Base-by-base conservation (phyloP, 2,329 filamentous ascomycete genomes). In the Cladosporium sp. region DNA sequence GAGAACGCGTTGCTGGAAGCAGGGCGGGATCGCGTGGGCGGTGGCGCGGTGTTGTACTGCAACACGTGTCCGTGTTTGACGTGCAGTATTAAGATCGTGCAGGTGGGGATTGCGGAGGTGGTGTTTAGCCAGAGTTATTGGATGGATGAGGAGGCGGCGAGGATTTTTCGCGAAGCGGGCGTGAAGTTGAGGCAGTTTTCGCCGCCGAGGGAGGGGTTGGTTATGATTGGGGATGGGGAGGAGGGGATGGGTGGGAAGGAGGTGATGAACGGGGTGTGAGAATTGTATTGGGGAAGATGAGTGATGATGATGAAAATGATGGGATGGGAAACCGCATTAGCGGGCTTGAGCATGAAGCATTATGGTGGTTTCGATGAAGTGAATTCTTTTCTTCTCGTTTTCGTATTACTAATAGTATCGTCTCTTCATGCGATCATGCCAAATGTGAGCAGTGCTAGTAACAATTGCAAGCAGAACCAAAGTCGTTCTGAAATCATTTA, bases 21-120 rank as follows among this genome's bases (percentile, higher is more conserved):
- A 17, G 93, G 93, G 1, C 78, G 93, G 60, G 93, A 97, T 70
- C 79, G 93, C 52, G 89, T 99, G 59, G 78, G 89, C 17, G 86
- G 89, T 50, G 88, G 85, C 4, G 82, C 88, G 32, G 87, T 89
- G 43, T 74, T 99, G 20, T 99, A 66, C 30, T 67, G 64, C 43
- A 65, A 66, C 54, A 80, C 77, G 0, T 99, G 93, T 69, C 93
- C 93, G 3, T 99, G 93, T 67, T 75, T 99, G 68, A 99, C 93
- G 2, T 99, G 93, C 70, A 96, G 89, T 63, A 95, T 99, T 74
- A 99, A 99, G 75, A 97, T 99, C 64, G 88, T 89, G 18, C 93
- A 99, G 73, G 89, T 97, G 7, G 93, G 93, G 15, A 96, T 99
- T 58, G 83, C 82, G 37, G 93, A 99, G 75, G 93, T 99, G 12